phyloP scores from a whole-genome alignment of 257 asterid genomes.

The Marsdenia floribunda region DNA sequence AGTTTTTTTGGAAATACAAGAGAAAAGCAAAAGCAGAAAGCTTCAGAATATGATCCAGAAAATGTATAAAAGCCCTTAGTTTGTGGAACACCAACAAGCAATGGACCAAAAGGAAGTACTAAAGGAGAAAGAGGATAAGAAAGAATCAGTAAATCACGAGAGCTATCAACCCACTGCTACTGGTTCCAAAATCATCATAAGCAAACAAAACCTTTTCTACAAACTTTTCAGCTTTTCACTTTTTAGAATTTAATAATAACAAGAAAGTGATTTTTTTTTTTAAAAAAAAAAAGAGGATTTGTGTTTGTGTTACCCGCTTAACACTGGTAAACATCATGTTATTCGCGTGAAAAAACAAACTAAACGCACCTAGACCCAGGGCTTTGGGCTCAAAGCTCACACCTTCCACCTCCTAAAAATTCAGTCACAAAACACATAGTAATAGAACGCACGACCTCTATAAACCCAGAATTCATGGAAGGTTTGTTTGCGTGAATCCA shows the following conservation, averaged over 20 bases:
- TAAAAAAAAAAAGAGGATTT: neutral
- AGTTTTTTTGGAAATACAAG: neutral
- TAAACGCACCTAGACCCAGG: too few relatives aligned
- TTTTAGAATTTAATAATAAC: neutral
- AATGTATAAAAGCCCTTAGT: neutral
- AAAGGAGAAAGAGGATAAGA: conserved; percentile 4
- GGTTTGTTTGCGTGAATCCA: neutral
- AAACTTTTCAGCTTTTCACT: neutral
- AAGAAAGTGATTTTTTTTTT: neutral
- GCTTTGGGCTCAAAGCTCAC: neutral
- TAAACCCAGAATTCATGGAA: neutral
- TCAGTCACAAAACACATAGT: too few relatives aligned
- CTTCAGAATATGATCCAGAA: neutral
- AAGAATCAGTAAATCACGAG: neutral
- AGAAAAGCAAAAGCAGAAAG: neutral
- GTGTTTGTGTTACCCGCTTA: too few relatives aligned
- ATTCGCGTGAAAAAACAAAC: too few relatives aligned
- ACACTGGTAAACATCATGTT: too few relatives aligned
- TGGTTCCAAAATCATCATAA: neutral
- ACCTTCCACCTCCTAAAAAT: too few relatives aligned
- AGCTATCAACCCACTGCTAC: neutral
- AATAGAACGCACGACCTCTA: neutral
- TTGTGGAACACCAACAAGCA: neutral
- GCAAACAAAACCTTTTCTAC: neutral
- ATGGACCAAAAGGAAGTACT: neutral